These are phyloP conservation scores for Fusarium burgessii DNA, from an alignment of 2,329 filamentous ascomycete species.

Conservation along the genomic window DNA sequence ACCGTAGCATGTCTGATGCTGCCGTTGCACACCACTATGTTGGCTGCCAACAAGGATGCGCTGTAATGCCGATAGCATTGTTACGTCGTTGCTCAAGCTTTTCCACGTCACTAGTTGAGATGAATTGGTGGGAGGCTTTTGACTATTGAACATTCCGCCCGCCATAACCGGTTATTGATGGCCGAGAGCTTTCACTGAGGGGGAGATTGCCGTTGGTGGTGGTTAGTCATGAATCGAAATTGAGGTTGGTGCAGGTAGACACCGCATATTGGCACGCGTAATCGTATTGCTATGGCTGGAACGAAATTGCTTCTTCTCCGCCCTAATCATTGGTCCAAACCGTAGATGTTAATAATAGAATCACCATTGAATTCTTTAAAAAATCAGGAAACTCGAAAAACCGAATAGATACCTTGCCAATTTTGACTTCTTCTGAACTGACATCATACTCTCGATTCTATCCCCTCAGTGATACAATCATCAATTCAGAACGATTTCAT, in stretches of 20 bases:
- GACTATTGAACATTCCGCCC: neutral
- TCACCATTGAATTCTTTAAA: neutral
- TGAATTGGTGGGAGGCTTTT: neutral
- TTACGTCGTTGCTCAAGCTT: neutral
- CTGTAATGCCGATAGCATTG: neutral
- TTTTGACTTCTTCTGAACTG: neutral
- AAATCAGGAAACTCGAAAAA: too few relatives aligned
- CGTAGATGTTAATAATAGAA: neutral
- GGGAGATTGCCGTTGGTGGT: neutral
- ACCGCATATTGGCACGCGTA: neutral
- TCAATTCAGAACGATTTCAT: neutral
- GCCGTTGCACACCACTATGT: constrained; percentile 6
- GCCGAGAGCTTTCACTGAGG: neutral
- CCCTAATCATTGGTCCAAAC: neutral
- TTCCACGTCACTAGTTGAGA: neutral
- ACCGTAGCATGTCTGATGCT: neutral
- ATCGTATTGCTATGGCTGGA: neutral
- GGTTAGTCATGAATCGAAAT: neutral
- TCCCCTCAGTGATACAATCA: neutral
- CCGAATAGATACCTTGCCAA: rapidly evolving
- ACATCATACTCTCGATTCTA: neutral
- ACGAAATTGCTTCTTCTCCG: neutral
- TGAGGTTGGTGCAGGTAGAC: neutral
- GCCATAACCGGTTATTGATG: neutral
- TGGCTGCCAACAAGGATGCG: neutral